Evolutionary conservation across 2,329 filamentous ascomycete genomes (phyloP).

Genomic region (Fusarium sp.): DNA sequence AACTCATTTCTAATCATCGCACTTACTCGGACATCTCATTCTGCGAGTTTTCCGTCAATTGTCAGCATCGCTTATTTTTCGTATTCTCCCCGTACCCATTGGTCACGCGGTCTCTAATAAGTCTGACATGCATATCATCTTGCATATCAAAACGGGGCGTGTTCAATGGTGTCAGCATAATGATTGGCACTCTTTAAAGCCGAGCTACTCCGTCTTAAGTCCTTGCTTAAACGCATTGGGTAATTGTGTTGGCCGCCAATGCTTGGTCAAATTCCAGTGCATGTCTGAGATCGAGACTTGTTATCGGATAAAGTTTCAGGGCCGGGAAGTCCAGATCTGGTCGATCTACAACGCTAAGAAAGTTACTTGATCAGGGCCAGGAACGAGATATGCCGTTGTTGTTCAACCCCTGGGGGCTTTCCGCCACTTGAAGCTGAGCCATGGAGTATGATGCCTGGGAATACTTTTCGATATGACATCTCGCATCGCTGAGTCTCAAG

Average conservation of each 20-base stretch:
- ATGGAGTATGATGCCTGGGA: background rate
- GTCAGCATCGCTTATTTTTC: conserved; percentile 3
- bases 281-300: background rate
- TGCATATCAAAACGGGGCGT: background rate
- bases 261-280: conserved; percentile 17
- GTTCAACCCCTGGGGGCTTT: background rate
- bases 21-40: background rate
- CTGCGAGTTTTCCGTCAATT: background rate
- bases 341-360: background rate
- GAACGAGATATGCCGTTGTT: background rate
- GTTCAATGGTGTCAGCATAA: background rate
- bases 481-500: background rate
- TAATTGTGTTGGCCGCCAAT: background rate
- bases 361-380: background rate
- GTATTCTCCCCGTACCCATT: background rate
- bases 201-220: background rate
- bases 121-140: background rate
- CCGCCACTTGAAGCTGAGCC: background rate
- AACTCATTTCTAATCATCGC: background rate
- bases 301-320: conserved; percentile 10
- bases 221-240: background rate
- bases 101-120: background rate
- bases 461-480: fast-evolving
- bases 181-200: background rate
- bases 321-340: background rate